Evolutionary conservation across 2,329 filamentous ascomycete species (phyloP).

Genomic region (Arthroderma sp.): DNA sequence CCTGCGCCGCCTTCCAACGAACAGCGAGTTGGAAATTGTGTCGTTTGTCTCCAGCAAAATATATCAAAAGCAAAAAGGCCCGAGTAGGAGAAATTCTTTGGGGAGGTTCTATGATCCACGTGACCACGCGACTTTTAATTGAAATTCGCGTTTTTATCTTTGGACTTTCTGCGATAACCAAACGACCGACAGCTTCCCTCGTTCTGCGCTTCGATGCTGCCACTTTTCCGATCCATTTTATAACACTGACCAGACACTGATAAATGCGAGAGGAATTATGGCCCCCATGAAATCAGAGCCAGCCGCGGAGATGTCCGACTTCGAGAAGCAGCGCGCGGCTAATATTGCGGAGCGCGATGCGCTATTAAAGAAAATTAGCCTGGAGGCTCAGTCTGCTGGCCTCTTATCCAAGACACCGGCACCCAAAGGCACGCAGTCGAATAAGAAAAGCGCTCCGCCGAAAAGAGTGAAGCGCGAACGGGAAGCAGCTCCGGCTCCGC

Average conservation of each 20-base stretch:
- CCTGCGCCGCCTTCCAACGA: not conserved
- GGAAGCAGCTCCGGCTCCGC: slow-evolving; percentile 43
- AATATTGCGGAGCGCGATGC: slow-evolving; percentile 82
- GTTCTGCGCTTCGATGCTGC: not conserved
- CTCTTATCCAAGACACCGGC: slow-evolving; percentile 45
- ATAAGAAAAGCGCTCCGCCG: slow-evolving; percentile 38
- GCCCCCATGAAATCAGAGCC: slow-evolving; percentile 6
- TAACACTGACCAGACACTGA: not conserved
- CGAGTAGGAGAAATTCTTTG: not conserved
- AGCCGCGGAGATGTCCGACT: slow-evolving; percentile 55
- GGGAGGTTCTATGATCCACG: not conserved
- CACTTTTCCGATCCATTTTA: not conserved
- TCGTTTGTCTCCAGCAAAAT: not conserved
- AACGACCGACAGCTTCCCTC: no score
- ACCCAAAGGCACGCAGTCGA: slow-evolving; percentile 35
- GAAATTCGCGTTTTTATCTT: not conserved
- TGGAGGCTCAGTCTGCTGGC: slow-evolving; percentile 56
- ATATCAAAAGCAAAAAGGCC: not conserved
- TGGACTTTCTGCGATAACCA: no score
- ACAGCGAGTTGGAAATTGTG: not conserved
- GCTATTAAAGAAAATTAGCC: slow-evolving; percentile 63
- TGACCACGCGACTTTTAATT: slow-evolving; percentile 3
- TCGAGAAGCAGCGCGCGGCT: slow-evolving; percentile 70
- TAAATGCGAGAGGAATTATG: not conserved
- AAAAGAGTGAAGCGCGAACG: slow-evolving; percentile 52